Evolutionary conservation across 2,329 filamentous ascomycete genomes (phyloP).

Genomic region (Ophiobolus disseminans): DNA sequence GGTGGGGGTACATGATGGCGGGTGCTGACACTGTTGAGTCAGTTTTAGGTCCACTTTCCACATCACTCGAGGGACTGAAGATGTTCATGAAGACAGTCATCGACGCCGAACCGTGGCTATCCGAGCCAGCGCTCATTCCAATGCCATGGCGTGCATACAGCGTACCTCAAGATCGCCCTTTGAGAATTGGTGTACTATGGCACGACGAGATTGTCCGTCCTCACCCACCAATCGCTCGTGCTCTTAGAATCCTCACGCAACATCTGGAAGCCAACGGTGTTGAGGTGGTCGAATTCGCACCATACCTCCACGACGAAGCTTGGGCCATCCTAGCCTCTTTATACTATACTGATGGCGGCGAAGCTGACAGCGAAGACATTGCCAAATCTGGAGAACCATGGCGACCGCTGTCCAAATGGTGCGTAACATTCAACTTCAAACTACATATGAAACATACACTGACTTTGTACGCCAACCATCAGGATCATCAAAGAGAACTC

Average conservation of each 20-base stretch:
- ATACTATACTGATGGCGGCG: conserved; percentile 65
- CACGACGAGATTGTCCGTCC: conserved; percentile 70
- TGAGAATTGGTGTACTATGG: conserved; percentile 69
- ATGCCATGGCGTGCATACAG: conserved; percentile 60
- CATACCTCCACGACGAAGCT: conserved; percentile 58
- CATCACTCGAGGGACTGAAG: conserved; percentile 60
- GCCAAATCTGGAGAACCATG: conserved; percentile 64
- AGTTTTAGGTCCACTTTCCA: conserved; percentile 63
- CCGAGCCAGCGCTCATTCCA: conserved; percentile 65
- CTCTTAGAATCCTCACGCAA: conserved; percentile 56
- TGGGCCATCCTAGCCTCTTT: conserved; percentile 55
- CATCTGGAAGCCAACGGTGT: conserved; percentile 57
- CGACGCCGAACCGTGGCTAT: conserved; percentile 61
- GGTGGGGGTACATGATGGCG: conserved; percentile 53
- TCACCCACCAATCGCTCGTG: conserved; percentile 69
- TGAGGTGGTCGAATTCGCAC: conserved; percentile 60
- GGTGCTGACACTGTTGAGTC: conserved; percentile 57
- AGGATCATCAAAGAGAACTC: conserved; percentile 65
- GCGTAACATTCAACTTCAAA: no score
- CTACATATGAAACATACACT: no score
- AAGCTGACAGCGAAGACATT: conserved; percentile 60
- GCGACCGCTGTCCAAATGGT: conserved; percentile 65
- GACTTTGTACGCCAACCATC: no score
- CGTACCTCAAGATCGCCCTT: conserved; percentile 26
- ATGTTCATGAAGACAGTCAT: conserved; percentile 63